These are phyloP conservation scores for Thelonectria blattea DNA, from an alignment of 2,329 filamentous ascomycete species.

Conservation along the genomic window DNA sequence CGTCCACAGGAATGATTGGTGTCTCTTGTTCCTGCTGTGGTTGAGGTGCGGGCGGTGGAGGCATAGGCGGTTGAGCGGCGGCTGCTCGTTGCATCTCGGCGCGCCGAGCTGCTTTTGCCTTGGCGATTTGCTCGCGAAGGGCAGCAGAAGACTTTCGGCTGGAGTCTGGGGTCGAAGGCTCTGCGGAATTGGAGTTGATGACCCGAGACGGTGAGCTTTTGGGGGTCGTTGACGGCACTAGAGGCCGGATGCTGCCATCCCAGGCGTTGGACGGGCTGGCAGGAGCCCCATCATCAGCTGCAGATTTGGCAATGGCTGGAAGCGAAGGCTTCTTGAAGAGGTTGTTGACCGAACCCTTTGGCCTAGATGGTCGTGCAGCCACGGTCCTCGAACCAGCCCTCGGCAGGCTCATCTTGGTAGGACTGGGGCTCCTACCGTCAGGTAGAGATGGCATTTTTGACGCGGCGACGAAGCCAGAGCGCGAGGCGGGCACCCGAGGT, in stretches of 20 bases:
- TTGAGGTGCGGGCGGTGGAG: constrained; percentile 22
- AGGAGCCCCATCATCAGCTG: constrained; percentile 24
- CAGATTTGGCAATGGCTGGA: constrained; percentile 44
- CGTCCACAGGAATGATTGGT: constrained; percentile 54
- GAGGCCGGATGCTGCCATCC: constrained; percentile 41
- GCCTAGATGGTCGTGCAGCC: constrained; percentile 52
- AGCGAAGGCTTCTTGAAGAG: constrained; percentile 63
- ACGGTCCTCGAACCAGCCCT: constrained; percentile 56
- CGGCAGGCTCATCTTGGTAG: constrained; percentile 46
- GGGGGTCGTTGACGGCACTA: constrained; percentile 27
- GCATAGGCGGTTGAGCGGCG: constrained; percentile 7
- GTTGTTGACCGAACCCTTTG: constrained; percentile 59
- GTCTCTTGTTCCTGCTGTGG: constrained; percentile 26
- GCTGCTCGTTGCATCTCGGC: constrained; percentile 51
- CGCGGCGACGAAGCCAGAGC: constrained; percentile 31
- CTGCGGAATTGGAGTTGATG: constrained; percentile 18
- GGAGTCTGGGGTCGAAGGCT: constrained; percentile 33
- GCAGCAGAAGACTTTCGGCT: constrained; percentile 75
- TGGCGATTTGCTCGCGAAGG: constrained; percentile 88
- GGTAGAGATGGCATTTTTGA: constrained; percentile 37
- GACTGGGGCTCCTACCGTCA: constrained; percentile 46
- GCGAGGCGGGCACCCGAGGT: constrained; percentile 32
- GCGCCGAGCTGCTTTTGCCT: constrained; percentile 82
- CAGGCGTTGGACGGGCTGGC: constrained; percentile 33
- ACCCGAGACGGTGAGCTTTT: constrained; percentile 13